Base-by-base conservation (phyloP, 495 filamentous ascomycete species). In the Patellaria atrata region DNA sequence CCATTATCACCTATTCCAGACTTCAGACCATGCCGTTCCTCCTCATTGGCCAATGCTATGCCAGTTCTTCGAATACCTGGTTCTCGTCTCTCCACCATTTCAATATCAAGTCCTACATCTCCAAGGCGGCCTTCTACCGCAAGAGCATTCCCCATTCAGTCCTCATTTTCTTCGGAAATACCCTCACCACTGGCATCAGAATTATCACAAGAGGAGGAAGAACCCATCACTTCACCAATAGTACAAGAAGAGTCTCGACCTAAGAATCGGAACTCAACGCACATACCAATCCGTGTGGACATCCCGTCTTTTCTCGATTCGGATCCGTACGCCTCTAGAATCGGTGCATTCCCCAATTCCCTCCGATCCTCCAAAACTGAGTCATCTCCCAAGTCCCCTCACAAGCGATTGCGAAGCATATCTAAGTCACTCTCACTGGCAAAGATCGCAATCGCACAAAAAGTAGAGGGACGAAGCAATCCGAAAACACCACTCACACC, bases 251-350 rank as follows among this genome's bases (percentile, higher is more conserved):
- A n/a, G n/a, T n/a, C n/a, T n/a, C n/a, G n/a, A n/a, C n/a, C n/a
- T n/a, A n/a, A n/a, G n/a, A n/a, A n/a, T n/a, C n/a, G n/a, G n/a
- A n/a, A n/a, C n/a, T n/a, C n/a, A n/a, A n/a, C n/a, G n/a, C n/a
- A n/a, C n/a, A n/a, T n/a, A n/a, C n/a, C n/a, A n/a, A n/a, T n/a
- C n/a, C n/a, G n/a, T n/a, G n/a, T n/a, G n/a, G n/a, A n/a, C n/a
- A 22, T 38, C 3, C 46, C 39, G 17, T 23, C 46, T n/a, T 49
- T 49, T 32, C 35, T 49, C 1, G 42, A 27, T 27, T 45, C 46
- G 2, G 46, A 49, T 24, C 46, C 46, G 5, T 49, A 45, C 41
- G 46, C 43, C n/a, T n/a, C n/a, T n/a, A n/a, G n/a, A 28, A 45
- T 12, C 19, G 14, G 34, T 3, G 42, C 38, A 7, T 30, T 30